phyloP scores from a whole-genome alignment of 164 flowering plant genomes.

The Nymphaea colorata region DNA sequence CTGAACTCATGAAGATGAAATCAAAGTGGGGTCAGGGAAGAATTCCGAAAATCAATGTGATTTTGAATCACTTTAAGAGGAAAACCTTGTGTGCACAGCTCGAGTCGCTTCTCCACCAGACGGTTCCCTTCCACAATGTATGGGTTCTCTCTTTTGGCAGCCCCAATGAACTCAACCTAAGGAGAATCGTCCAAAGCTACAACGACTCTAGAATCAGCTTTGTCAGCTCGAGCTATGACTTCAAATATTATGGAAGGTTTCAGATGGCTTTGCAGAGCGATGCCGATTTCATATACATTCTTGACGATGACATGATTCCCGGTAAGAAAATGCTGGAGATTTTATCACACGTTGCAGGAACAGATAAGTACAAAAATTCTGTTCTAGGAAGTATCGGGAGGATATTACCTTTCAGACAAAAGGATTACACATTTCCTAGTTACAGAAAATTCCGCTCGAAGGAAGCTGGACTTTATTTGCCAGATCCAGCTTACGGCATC shows the following conservation, averaged over 20 bases:
- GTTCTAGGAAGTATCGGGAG: constrained; percentile 95
- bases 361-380: constrained; percentile 82
- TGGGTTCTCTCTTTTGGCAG: constrained; percentile 96
- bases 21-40: constrained; percentile 62
- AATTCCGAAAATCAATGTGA: constrained; percentile 64
- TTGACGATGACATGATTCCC: constrained; percentile 96
- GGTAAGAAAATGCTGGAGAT: constrained; percentile 90
- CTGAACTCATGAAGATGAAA: constrained; percentile 65
- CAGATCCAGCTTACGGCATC: constrained; percentile 97
- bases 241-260: constrained; percentile 94
- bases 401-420: constrained; percentile 86
- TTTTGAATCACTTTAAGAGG: constrained; percentile 91
- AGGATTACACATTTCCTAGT: constrained; percentile 88
- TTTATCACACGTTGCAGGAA: constrained; percentile 84
- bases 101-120: constrained; percentile 76
- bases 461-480: constrained; percentile 96
- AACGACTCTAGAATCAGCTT: constrained; percentile 81
- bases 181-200: constrained; percentile 70
- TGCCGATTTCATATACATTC: constrained; percentile 76
- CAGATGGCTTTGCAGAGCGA: constrained; percentile 96
- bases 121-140: constrained; percentile 73
- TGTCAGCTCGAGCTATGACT: constrained; percentile 80
- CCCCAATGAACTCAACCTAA: constrained; percentile 64
- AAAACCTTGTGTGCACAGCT: constrained; percentile 91
- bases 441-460: constrained; percentile 84